Evolutionary conservation across 129 eudicot species (phyloP).

Genomic region (Heracleum sosnowskyi): DNA sequence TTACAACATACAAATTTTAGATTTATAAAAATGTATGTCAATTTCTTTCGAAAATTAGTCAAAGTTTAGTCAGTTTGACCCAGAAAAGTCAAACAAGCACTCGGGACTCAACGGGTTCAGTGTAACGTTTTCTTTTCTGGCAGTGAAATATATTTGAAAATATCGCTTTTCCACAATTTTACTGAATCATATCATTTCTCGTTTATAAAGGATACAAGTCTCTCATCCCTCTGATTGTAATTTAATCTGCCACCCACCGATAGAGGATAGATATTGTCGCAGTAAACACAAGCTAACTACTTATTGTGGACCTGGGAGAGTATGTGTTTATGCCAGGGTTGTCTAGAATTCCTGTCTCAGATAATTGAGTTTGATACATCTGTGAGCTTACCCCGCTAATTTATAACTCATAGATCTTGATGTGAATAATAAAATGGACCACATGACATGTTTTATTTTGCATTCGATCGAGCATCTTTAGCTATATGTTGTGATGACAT

Average conservation of each 20-base stretch:
- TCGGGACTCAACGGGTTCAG: too few relatives aligned
- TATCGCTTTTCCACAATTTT: too few relatives aligned
- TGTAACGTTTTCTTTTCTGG: background rate
- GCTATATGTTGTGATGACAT: background rate
- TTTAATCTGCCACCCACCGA: background rate
- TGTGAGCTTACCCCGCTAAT: too few relatives aligned
- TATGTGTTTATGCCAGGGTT: background rate
- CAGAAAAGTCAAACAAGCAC: too few relatives aligned
- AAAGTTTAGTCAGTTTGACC: too few relatives aligned
- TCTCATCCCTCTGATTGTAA: background rate
- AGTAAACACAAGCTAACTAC: background rate
- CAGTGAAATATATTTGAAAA: background rate
- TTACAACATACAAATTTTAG: too few relatives aligned
- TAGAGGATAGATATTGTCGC: background rate
- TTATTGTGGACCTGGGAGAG: background rate
- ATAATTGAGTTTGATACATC: background rate
- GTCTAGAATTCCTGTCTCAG: background rate
- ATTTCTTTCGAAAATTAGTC: too few relatives aligned
- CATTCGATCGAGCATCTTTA: background rate
- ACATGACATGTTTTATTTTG: background rate
- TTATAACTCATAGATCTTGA: background rate
- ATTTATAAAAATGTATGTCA: too few relatives aligned
- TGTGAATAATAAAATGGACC: background rate
- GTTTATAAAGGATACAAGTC: background rate
- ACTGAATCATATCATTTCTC: background rate